Percentiles rank a stretch among this genome's conserved stretches.
Evolutionary conservation across 176 grass and related monocot species (phyloP).

Genomic region (Otatea glauca): DNA sequence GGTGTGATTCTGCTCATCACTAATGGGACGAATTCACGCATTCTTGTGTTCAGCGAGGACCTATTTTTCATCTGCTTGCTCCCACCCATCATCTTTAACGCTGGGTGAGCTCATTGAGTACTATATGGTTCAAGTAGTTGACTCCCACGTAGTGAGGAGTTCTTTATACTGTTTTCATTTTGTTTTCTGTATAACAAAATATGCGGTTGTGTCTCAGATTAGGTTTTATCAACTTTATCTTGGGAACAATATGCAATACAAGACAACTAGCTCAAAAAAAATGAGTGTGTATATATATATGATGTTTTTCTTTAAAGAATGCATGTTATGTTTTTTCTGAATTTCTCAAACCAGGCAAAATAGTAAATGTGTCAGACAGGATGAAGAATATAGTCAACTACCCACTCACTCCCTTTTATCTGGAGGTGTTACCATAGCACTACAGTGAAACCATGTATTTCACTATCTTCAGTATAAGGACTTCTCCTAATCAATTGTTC

Average conservation of each 20-base stretch:
- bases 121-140: conserved; percentile 8
- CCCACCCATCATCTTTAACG: conserved; percentile 97
- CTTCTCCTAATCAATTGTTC: background rate
- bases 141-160: background rate
- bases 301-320: background rate
- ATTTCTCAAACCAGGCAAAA: background rate
- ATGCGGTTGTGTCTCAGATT: background rate
- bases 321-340: background rate
- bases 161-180: conserved; percentile 7
- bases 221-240: conserved; percentile 15
- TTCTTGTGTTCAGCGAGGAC: conserved; percentile 91
- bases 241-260: background rate
- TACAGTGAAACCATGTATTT: background rate
- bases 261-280: background rate
- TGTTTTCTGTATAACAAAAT: conserved; percentile 23
- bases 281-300: background rate
- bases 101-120: conserved; percentile 65
- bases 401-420: background rate
- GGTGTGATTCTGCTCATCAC: conserved; percentile 65
- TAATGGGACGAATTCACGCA: conserved; percentile 61
- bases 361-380: background rate
- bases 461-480: background rate
- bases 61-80: conserved; percentile 95
- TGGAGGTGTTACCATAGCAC: background rate
- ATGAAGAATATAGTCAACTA: background rate